Evolutionary conservation across 1,139 yeast species (phyloP).

Genomic region (Arxiozyma heterogenica): DNA sequence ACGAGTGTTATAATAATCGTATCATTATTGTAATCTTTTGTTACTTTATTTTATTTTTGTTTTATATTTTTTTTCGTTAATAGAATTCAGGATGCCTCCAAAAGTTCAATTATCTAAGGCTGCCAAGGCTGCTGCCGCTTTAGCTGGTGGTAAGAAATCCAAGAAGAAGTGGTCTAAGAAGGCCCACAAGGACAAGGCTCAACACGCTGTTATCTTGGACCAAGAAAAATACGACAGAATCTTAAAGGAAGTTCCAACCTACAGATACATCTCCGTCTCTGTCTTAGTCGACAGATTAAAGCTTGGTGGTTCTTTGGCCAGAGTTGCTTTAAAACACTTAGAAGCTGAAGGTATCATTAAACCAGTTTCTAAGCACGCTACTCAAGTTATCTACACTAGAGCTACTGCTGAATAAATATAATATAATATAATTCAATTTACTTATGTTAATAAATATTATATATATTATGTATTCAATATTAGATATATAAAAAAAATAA

Average conservation of each 20-base stretch:
- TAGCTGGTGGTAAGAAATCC: slow-evolving; percentile 99
- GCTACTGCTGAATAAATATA: slow-evolving; percentile 48
- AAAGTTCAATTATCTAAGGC: slow-evolving; percentile 98
- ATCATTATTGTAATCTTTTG: too few relatives aligned
- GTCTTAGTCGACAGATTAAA: slow-evolving; percentile 98
- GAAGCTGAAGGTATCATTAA: slow-evolving; percentile 92
- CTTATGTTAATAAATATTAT: not conserved
- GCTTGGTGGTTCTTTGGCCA: slow-evolving; percentile 98
- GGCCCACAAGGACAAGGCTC: slow-evolving; percentile 99
- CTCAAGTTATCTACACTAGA: slow-evolving; percentile 93
- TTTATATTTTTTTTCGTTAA: not conserved
- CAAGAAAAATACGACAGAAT: slow-evolving; percentile 99
- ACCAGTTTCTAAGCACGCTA: slow-evolving; percentile 91
- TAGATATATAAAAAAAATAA: not conserved
- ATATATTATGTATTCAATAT: not conserved
- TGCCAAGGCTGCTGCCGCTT: slow-evolving; percentile 99
- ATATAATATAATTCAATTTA: not conserved
- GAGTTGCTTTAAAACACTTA: slow-evolving; percentile 94
- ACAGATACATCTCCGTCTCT: slow-evolving; percentile 96
- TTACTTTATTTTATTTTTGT: not conserved
- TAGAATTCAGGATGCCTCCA: slow-evolving; percentile 77
- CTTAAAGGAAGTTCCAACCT: slow-evolving; percentile 98
- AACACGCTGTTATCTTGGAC: slow-evolving; percentile 94
- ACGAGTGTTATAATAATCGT: not conserved
- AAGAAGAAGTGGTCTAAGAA: slow-evolving; percentile 99